These are phyloP conservation scores for Zalaria sp. DNA, from an alignment of 2,329 filamentous ascomycete species.

Conservation along the genomic window DNA sequence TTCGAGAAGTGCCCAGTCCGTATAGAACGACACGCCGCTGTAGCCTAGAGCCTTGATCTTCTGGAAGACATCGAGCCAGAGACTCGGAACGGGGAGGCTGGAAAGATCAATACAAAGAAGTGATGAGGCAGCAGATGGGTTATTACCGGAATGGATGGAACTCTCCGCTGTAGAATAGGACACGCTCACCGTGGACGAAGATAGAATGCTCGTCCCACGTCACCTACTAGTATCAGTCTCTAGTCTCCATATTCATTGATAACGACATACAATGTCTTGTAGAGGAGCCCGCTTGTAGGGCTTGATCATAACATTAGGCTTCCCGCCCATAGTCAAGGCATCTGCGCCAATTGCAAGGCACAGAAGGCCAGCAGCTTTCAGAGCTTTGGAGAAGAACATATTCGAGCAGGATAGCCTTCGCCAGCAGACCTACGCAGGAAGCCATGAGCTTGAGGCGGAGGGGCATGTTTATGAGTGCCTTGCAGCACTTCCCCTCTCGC, in stretches of 20 bases:
- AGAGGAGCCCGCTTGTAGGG: conserved; percentile 35
- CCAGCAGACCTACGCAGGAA: background rate
- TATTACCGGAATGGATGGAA: conserved; percentile 34
- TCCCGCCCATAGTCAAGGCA: conserved; percentile 35
- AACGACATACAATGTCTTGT: conserved; percentile 39
- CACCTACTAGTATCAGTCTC: conserved; percentile 22
- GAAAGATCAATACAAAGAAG: too few relatives aligned
- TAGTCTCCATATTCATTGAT: too few relatives aligned
- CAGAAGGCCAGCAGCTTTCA: conserved; percentile 12
- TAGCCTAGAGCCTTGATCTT: conserved; percentile 74
- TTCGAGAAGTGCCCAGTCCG: conserved; percentile 66
- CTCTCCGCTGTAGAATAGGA: conserved; percentile 61
- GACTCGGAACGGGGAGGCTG: conserved; percentile 44
- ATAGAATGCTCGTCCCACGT: conserved; percentile 59
- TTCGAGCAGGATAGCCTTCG: background rate
- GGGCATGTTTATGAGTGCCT: background rate
- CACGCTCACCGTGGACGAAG: conserved; percentile 53
- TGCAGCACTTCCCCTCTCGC: conserved; percentile 3
- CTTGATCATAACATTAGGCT: conserved; percentile 34
- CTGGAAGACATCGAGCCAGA: conserved; percentile 63
- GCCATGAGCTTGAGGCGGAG: background rate
- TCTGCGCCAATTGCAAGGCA: conserved; percentile 5
- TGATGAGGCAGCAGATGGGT: too few relatives aligned
- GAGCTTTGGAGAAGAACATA: conserved; percentile 14
- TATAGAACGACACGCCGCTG: conserved; percentile 66